Evolutionary conservation across 768 basidiomycete species (phyloP), one percentile per base, ranked within the genome.

Genomic region (Rhizopogon vesiculosus): DNA sequence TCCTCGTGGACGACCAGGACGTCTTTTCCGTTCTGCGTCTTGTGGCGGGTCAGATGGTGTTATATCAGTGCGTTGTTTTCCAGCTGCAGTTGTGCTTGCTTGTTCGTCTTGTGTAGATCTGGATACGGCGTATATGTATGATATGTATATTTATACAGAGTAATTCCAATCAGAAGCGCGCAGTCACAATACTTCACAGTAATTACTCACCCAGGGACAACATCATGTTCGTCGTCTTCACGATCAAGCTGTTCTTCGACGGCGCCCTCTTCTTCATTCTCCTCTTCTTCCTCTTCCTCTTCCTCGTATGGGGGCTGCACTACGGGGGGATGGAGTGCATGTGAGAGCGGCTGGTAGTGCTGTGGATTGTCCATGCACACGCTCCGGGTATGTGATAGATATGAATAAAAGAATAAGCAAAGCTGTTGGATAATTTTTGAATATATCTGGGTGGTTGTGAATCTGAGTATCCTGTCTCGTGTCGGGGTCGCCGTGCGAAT

Each of bases 301-400:
- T 85, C 80, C 56, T 83, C 76, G 67, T 70, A 66, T 68, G 73
- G 59, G 3, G 64, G 67, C 41, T 62, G 71, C 28, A 66, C 59
- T 55, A 71, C 64, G 29, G 72, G 85, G 0, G 84, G 85, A 67
- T 87, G 76, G 40, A 91, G 76, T 42, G 89, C 89, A 75, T 89
- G 85, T 54, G 88, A 91, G 62, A 91, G 78, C 28, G 89, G 86
- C 59, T 89, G 87, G 72, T 91, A 88, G 59, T 86, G 86, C 67
- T 89, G 87, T 54, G 86, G 86, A 68, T 87, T 87, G 72, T 88
- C 77, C 78, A 80, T 78, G 56, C 48, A 49, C 48, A 49, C 48
- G 48, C 48, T 49, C 48, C 48, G 48, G 48, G 48, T 49, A 49
- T 38, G 48, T 49, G 48, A 49, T 38, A 49, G 48, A 49, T 49